These are phyloP conservation scores for Physcomitrium patens DNA, from an alignment of 225 moss, liverwort and hornwort genomes.

Conservation along the genomic window DNA sequence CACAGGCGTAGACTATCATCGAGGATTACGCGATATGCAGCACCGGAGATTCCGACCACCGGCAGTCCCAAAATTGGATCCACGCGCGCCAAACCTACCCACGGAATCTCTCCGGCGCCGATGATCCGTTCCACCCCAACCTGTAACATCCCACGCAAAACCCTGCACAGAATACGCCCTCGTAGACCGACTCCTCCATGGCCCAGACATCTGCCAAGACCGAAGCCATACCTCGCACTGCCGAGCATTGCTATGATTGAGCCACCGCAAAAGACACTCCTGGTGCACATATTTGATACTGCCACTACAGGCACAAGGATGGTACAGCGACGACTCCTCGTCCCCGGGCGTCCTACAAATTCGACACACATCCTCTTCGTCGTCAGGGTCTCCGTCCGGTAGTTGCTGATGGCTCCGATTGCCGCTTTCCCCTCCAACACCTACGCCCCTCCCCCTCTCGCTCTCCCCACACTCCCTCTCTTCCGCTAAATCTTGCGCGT, in stretches of 20 bases:
- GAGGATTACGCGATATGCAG: not conserved
- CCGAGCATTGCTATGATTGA: slow-evolving; percentile 72
- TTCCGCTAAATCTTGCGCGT: slow-evolving; percentile 51
- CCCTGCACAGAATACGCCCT: not conserved
- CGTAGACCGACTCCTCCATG: not conserved
- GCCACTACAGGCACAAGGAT: slow-evolving; percentile 76
- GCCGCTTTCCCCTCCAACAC: slow-evolving; percentile 18
- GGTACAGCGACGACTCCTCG: slow-evolving; percentile 61
- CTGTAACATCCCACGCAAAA: not conserved
- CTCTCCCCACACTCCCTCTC: slow-evolving; percentile 24
- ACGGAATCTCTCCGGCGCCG: not conserved
- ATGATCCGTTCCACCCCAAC: not conserved
- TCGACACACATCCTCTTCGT: slow-evolving; percentile 70
- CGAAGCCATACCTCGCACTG: slow-evolving; percentile 60
- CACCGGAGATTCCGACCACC: not conserved
- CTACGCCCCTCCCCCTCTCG: slow-evolving; percentile 21
- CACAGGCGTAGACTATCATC: not conserved
- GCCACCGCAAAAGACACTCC: slow-evolving; percentile 75
- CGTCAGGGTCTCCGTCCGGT: slow-evolving; percentile 52
- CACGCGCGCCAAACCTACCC: slow-evolving; percentile 28
- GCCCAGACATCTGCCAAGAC: slow-evolving; percentile 21
- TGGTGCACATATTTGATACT: slow-evolving; percentile 80
- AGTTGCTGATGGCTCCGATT: slow-evolving; percentile 25
- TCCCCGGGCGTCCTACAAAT: slow-evolving; percentile 74
- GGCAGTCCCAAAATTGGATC: not conserved